These are phyloP conservation scores for Dothistroma septosporum DNA, from an alignment of 2,329 filamentous ascomycete genomes.

Conservation along the genomic window DNA sequence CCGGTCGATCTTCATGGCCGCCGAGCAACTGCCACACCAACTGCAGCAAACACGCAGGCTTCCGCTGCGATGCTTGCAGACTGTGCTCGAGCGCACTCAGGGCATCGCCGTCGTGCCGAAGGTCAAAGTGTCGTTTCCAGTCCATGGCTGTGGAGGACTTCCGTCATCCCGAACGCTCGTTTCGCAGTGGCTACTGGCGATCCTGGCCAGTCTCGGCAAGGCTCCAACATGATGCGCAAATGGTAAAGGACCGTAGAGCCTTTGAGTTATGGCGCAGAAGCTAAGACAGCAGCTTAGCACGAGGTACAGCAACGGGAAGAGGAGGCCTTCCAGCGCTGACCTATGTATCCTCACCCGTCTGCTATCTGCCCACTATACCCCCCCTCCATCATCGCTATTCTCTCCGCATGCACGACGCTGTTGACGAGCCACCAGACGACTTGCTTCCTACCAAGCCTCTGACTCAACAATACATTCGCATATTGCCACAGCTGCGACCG, in stretches of 20 bases:
- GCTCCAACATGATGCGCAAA: constrained; percentile 12
- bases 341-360: constrained; percentile 1
- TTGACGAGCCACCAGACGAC: neutral
- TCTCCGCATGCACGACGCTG: neutral
- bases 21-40: constrained; percentile 10
- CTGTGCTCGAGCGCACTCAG: constrained; percentile 7
- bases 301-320: constrained; percentile 11
- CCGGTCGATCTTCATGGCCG: constrained; percentile 4
- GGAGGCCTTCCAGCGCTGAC: constrained; percentile 9
- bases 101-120: constrained; percentile 7
- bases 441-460: neutral
- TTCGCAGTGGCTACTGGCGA: constrained; percentile 11
- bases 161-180: constrained; percentile 12
- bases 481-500: neutral
- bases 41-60: constrained; percentile 7
- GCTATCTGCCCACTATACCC: constrained; percentile 7
- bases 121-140: constrained; percentile 11
- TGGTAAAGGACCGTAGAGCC: constrained; percentile 10
- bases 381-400: constrained; percentile 1
- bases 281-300: constrained; percentile 21
- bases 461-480: neutral
- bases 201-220: constrained; percentile 20
- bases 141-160: constrained; percentile 9
- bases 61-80: constrained; percentile 7
- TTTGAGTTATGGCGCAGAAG: constrained; percentile 22